These are phyloP conservation scores for Hermanozyma aechmeae DNA, from an alignment of 805 yeast genomes.

Conservation along the genomic window DNA sequence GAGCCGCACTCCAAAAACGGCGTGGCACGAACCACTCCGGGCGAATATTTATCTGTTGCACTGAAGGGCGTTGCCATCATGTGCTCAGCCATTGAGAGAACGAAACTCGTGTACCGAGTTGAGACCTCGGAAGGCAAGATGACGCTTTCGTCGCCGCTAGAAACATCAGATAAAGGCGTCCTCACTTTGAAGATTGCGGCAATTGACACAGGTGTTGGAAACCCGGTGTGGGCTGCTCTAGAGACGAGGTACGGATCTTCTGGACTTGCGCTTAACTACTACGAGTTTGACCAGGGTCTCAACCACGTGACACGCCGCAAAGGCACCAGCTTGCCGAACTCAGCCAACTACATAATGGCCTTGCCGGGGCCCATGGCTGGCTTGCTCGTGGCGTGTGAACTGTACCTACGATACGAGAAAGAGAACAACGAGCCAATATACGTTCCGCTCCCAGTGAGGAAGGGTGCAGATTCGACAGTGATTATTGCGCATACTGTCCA, in stretches of 20 bases:
- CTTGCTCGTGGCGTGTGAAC: conserved; percentile 52
- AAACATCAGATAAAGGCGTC: conserved; percentile 41
- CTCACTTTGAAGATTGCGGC: conserved; percentile 49
- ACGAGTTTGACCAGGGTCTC: conserved; percentile 80
- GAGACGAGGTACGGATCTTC: conserved; percentile 44
- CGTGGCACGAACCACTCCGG: conserved; percentile 66
- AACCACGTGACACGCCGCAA: conserved; percentile 56
- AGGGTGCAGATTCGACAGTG: conserved; percentile 8
- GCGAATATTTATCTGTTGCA: conserved; percentile 61
- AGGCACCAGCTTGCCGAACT: conserved; percentile 12
- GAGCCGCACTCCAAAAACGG: conserved; percentile 73
- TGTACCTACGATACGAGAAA: conserved; percentile 41
- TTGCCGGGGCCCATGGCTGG: conserved; percentile 73
- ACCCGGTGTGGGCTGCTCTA: conserved; percentile 76
- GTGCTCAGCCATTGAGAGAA: conserved; percentile 64
- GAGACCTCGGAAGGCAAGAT: conserved; percentile 34
- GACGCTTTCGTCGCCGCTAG: conserved; percentile 64
- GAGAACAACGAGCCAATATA: conserved; percentile 11
- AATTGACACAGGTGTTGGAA: conserved; percentile 69
- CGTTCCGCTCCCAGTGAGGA: conserved; percentile 50
- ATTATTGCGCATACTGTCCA: conserved; percentile 59
- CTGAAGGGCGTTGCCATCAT: conserved; percentile 62
- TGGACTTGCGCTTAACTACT: conserved; percentile 41
- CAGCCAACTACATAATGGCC: conserved; percentile 47
- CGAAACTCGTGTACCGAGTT: conserved; percentile 62